Evolutionary conservation across 306 rosid species (phyloP), one percentile per base, ranked within the genome.

Genomic region (Prinsepia uniflora): DNA sequence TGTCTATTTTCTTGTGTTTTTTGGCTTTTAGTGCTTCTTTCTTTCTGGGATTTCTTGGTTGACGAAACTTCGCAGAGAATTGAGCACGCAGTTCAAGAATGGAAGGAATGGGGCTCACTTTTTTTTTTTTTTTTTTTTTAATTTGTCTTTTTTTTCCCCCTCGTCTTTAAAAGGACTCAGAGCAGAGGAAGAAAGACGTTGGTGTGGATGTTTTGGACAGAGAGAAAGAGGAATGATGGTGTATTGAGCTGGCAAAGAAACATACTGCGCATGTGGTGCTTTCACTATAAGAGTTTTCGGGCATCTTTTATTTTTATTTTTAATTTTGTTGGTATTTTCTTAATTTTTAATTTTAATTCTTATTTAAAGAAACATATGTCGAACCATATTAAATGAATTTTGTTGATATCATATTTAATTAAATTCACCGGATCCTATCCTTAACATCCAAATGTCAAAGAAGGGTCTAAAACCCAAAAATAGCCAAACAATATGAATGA

Each of bases 171-270:
- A 12, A 14, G 6, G 43, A 4, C 4, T 4, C 20, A 8, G 43
- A 4, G 67, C 3, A 19, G 46, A 1, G 17, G 4, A 18, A 7
- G 22, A 12, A 8, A 34, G 41, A 18, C 50, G 50, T 10, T 65
- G n/a, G 12, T 49, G 30, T 45, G 53, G 59, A 72, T 30, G 36
- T 65, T 24, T 34, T 45, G 67, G 72, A 58, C 53, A 47, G 43
- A 44, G n/a, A 45, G 71, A 58, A 48, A 55, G 19, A 56, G 19
- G 5, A 17, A 45, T 12, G 6, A 40, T 48, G 61, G 7, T 45
- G 65, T 62, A 63, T 54, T 56, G 66, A 65, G 88, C 85, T 84
- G 88, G 80, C 83, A 65, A 8, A 0, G 13, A 15, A 75, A 70
- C 83, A 75, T 14, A 42, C 71, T 65, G 79, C 81, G 75, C 80